These are phyloP conservation scores for Cucumis melo DNA, from an alignment of 306 rosid species.

Conservation along the genomic window DNA sequence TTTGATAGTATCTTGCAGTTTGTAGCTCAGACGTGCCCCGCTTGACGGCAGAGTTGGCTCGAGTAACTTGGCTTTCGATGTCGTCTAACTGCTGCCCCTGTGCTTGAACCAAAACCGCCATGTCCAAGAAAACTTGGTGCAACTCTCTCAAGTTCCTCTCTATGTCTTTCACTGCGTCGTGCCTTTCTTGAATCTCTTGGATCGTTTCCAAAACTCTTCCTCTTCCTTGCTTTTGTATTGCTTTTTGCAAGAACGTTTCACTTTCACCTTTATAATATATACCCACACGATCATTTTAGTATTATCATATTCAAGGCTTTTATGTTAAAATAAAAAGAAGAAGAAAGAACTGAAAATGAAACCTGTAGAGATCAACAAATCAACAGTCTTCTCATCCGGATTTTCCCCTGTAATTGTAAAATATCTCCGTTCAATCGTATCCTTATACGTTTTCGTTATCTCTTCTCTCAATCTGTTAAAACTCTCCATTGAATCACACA, in stretches of 20 bases:
- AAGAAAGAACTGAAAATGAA: background rate
- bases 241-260: conserved; percentile 62
- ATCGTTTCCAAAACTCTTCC: conserved; percentile 54
- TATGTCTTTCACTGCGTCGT: conserved; percentile 55
- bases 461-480: conserved; percentile 45
- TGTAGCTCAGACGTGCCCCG: conserved; percentile 34
- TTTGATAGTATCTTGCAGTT: conserved; percentile 38
- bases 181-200: conserved; percentile 71
- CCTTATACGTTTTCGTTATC: conserved; percentile 57
- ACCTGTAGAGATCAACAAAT: conserved; percentile 79
- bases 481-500: conserved; percentile 68
- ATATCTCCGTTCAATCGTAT: conserved; percentile 74
- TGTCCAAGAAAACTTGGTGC: conserved; percentile 83
- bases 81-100: conserved; percentile 70
- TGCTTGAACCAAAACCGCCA: conserved; percentile 69
- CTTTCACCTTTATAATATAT: conserved; percentile 45
- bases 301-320: background rate
- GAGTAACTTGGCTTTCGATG: conserved; percentile 54
- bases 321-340: background rate
- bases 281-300: background rate
- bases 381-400: conserved; percentile 75
- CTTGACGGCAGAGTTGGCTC: conserved; percentile 47
- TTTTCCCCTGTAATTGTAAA: conserved; percentile 87
- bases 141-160: conserved; percentile 62
- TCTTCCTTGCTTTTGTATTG: conserved; percentile 63